Percentiles rank a stretch among this genome's conserved stretches.
Conservation (phyloP, 1,139 yeast species). For the Saccharomyces hybrid region DNA sequence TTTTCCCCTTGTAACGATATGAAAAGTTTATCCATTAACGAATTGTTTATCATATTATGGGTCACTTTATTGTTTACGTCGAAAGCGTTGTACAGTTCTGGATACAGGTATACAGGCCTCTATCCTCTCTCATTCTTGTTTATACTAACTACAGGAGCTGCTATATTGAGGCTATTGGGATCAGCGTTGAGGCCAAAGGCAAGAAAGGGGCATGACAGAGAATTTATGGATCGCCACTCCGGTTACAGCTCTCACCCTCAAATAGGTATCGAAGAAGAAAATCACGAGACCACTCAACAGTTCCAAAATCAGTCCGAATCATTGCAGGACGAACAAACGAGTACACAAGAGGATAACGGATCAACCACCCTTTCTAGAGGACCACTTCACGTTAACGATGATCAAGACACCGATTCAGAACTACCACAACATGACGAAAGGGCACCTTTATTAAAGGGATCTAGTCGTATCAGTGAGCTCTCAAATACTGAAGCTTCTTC, state of each 20-base stretch:
- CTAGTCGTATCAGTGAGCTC: neutral
- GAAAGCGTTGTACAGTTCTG: conserved; percentile 35
- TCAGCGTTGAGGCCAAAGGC: neutral
- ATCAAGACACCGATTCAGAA: conserved; percentile 7
- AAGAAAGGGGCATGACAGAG: neutral
- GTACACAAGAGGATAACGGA: neutral
- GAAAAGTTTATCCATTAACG: conserved; percentile 57
- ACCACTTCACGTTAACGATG: neutral
- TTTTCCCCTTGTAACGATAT: conserved; percentile 59
- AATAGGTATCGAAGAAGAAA: neutral
- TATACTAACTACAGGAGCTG: conserved; percentile 42
- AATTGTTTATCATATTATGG: conserved; percentile 54
- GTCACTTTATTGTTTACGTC: conserved; percentile 43
- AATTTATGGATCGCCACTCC: neutral
- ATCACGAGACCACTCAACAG: neutral
- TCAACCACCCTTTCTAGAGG: neutral
- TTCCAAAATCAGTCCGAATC: neutral
- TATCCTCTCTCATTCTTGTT: conserved; percentile 47
- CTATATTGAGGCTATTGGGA: conserved; percentile 23
- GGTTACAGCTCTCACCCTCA: conserved; percentile 4
- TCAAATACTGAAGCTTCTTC: neutral
- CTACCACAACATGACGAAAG: conserved; percentile 23
- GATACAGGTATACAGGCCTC: conserved; percentile 54
- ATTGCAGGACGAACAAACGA: neutral
- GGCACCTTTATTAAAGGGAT: conserved; percentile 23